Conservation (phyloP, 768 basidiomycete species). For the Serpula lacrymans region DNA sequence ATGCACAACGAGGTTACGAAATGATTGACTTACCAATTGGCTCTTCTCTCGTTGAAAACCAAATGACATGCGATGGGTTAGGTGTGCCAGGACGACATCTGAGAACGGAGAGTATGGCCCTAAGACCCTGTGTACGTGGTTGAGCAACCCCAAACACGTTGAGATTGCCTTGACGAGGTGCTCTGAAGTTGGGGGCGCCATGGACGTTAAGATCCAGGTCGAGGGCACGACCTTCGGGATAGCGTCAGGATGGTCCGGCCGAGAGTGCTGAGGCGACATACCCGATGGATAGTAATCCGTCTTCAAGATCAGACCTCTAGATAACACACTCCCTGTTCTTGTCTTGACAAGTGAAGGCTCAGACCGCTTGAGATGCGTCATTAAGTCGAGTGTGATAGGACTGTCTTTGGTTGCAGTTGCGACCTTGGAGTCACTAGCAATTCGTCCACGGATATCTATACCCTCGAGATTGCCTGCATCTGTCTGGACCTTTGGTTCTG, state of each 20-base stretch:
- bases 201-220: constrained; percentile 90
- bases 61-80: constrained; percentile 76
- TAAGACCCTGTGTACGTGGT: constrained; percentile 87
- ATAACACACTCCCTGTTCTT: constrained; percentile 77
- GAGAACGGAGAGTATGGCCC: constrained; percentile 85
- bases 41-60: constrained; percentile 97
- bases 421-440: constrained; percentile 2
- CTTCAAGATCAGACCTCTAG: constrained; percentile 90
- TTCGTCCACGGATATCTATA: constrained; percentile 2
- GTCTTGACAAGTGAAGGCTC: constrained; percentile 79
- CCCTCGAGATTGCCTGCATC: constrained; percentile 4
- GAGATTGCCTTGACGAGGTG: constrained; percentile 70
- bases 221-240: constrained; percentile 67
- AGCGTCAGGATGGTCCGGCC: constrained; percentile 5
- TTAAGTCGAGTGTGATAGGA: constrained; percentile 50
- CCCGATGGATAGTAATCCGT: constrained; percentile 87
- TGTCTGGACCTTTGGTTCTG: constrained; percentile 5
- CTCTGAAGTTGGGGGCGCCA: constrained; percentile 94
- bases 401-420: constrained; percentile 7
- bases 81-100: constrained; percentile 63
- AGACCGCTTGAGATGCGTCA: constrained; percentile 59
- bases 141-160: constrained; percentile 97
- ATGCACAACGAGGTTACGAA: too few relatives aligned
- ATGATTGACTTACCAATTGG: constrained; percentile 81
- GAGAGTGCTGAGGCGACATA: constrained; percentile 19